Evolutionary conservation across 345 rosid species (phyloP).

Genomic region (Gossypium bickii): DNA sequence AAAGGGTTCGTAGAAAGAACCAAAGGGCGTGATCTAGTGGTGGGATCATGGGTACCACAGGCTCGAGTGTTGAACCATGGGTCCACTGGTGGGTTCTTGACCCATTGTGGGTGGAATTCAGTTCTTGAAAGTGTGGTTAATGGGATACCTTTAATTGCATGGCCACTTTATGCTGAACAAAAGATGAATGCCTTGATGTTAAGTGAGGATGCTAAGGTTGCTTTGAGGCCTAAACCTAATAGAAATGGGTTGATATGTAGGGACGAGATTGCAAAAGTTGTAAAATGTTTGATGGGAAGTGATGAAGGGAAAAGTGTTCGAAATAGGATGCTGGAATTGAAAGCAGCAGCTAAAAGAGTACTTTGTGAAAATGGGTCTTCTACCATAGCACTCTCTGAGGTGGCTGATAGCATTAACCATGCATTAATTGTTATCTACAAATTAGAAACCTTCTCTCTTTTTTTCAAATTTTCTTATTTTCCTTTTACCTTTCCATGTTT

Average conservation of each 20-base stretch:
- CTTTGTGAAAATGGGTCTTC: conserved; percentile 35
- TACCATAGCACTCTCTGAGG: conserved; percentile 19
- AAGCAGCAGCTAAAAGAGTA: conserved; percentile 23
- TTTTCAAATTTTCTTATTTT: too few species aligned
- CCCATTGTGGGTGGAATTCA: conserved; percentile 93
- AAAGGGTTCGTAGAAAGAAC: conserved; percentile 62
- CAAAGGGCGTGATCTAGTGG: conserved; percentile 45
- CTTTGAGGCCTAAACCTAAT: conserved; percentile 32
- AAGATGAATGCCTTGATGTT: conserved; percentile 69
- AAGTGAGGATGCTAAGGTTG: conserved; percentile 39
- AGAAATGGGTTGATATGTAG: conserved; percentile 42
- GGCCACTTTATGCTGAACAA: conserved; percentile 92
- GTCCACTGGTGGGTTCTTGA: conserved; percentile 70
- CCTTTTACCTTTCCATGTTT: too few species aligned
- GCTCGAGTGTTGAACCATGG: conserved; percentile 63
- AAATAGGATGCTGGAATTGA: conserved; percentile 36
- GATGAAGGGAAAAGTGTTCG: conserved; percentile 65
- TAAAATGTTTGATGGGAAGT: conserved; percentile 61
- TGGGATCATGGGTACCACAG: conserved; percentile 86
- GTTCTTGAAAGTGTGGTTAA: conserved; percentile 61
- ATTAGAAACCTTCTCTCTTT: background rate
- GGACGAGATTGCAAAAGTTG: conserved; percentile 49
- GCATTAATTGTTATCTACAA: background rate
- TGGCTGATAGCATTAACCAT: conserved; percentile 14
- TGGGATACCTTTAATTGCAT: conserved; percentile 74